Base-by-base conservation (phyloP, 225 moss, liverwort and hornwort genomes). In the Marchantia paleacea region DNA sequence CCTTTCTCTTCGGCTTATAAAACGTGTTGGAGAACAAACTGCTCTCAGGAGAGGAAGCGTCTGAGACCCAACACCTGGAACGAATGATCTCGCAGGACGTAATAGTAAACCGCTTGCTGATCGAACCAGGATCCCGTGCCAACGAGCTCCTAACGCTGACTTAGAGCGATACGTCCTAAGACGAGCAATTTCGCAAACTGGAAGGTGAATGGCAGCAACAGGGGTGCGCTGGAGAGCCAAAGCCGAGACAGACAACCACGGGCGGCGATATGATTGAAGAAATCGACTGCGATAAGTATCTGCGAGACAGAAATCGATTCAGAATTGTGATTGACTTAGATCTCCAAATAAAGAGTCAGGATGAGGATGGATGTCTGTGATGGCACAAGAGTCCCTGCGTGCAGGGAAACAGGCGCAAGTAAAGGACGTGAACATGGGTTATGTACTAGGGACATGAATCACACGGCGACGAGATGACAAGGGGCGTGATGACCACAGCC, bases 1-100 rank as follows among this genome's bases (percentile, higher is more conserved):
- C 86, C 96, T 91, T 72, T 79, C 60, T 76, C 62, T 62, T 24
- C 13, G 39, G 25, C 65, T 51, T n/a, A 8, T 19, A 13, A 78
- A 64, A 7, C 50, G 64, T 49, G 62, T 39, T 10, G 18, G 78
- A 25, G 62, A 51, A 51, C 39, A 50, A 52, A 78, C 50, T 15
- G 65, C 63, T 78, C 65, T 65, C 12, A 65, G 49, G 15, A 53
- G 64, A 65, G 48, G 51, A 25, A 8, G 78, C 14, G 50, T 63
- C 51, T 55, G 64, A 63, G 24, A 54, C 18, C 28, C 14, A 75
- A 24, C 54, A 29, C 53, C 53, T 26, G 53, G 74, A 26, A 75
- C 15, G 55, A 75, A 14, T 10, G 54, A 75, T 24, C 53, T 7
- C 13, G 55, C 54, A 75, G 74, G 74, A 26, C 55, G 54, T 31